Base-by-base conservation (phyloP, 2,329 filamentous ascomycete genomes). In the Neospermospora avenae region DNA sequence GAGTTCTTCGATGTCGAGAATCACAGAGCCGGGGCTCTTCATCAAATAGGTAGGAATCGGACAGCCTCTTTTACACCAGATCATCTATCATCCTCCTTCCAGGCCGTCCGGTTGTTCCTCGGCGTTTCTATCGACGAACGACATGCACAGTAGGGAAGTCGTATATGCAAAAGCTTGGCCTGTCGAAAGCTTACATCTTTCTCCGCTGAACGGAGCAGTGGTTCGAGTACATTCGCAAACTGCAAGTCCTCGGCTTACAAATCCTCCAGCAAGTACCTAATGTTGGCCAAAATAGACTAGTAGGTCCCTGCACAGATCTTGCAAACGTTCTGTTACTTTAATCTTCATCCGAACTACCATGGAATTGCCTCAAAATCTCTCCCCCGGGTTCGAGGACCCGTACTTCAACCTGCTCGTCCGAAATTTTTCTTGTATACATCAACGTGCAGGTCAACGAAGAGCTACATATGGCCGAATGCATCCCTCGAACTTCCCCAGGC, bases 341-440 rank as follows among this genome's bases (percentile, higher is more conserved):
- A 51, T 31, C 31, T 22, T 24, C 48, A 35, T 51, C 48, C 48
- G 28, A 51, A 35, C n/a, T 22, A 20, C 22, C 45, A 49, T 52
- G 56, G 18, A 52, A 55, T 46, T 24, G 28, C 25, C 31, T 60
- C 58, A 56, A 56, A 60, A 16, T 31, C 34, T 48, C 58, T 56
- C 45, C 58, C 58, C 58, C 58, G 45, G 45, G 53, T 51, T 28
- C 16, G 2, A n/a, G 14, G 44, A 56, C 44, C 45, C 28, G n/a
- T 1, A 31, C 11, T 48, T 20, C 18, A n/a, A 37, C 48, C 28
- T 35, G 48, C 31, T 51, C 18, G 16, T 51, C 48, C 31, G 18
- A 51, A 24, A 11, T 51, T 31, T n/a, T 37, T 10, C 25, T 1
- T 51, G 31, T 28, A 51, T 18, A 8, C 7, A 42, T 7, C 16